Percentiles rank a stretch among this genome's conserved stretches.
Evolutionary conservation across 1,284 basidiomycete genomes (phyloP).

Genomic region (Afroboletus lepidellus): DNA sequence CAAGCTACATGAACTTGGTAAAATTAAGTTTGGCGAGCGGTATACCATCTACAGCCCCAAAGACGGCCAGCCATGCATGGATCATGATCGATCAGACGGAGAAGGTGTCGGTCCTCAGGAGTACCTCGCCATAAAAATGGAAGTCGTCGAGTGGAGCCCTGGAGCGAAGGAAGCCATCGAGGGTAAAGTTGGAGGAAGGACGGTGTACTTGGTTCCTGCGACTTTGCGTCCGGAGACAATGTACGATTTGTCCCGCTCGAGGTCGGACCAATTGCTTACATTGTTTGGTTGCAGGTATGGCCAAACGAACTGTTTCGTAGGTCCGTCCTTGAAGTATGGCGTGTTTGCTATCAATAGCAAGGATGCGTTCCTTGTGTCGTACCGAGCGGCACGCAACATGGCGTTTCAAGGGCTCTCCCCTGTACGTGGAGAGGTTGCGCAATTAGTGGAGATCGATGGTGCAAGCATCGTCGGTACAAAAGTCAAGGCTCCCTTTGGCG

Average conservation of each 20-base stretch:
- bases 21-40: slow-evolving; percentile 97
- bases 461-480: slow-evolving; percentile 84
- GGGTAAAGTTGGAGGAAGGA: slow-evolving; percentile 71
- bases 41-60: slow-evolving; percentile 99
- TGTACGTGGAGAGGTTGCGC: slow-evolving; percentile 67
- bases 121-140: slow-evolving; percentile 96
- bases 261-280: slow-evolving; percentile 6
- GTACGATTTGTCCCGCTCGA: slow-evolving; percentile 42
- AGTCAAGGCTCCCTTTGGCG: slow-evolving; percentile 84
- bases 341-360: slow-evolving; percentile 84
- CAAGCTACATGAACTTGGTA: slow-evolving; percentile 81
- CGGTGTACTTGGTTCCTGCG: slow-evolving; percentile 91
- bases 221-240: slow-evolving; percentile 98
- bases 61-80: slow-evolving; percentile 99
- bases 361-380: slow-evolving; percentile 89
- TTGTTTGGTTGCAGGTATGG: slow-evolving; percentile 67
- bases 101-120: slow-evolving; percentile 96
- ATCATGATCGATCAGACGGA: slow-evolving; percentile 96
- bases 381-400: slow-evolving; percentile 95
- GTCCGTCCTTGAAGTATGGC: slow-evolving; percentile 89
- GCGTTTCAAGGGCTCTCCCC: slow-evolving; percentile 87
- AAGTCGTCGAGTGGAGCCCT: slow-evolving; percentile 80
- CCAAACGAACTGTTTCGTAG: slow-evolving; percentile 98
- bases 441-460: slow-evolving; percentile 79
- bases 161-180: slow-evolving; percentile 63